phyloP scores from a whole-genome alignment of 805 yeast genomes.

The Candida chauliodis region DNA sequence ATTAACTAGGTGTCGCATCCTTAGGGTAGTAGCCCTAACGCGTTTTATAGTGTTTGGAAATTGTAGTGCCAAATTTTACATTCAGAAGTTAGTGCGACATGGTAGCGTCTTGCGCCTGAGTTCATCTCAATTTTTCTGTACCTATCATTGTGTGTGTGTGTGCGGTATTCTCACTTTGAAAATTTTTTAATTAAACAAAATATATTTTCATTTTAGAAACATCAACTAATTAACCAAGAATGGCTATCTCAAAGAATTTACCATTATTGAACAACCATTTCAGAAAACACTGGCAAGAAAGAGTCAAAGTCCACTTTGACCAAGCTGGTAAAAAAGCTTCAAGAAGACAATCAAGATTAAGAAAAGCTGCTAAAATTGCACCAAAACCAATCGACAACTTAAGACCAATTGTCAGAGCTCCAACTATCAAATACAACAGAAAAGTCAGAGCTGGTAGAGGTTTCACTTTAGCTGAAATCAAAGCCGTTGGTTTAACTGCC shows the following conservation, averaged over 20 bases:
- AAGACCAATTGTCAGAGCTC: conserved; percentile 98
- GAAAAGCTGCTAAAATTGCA: conserved; percentile 91
- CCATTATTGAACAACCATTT: conserved; percentile 99
- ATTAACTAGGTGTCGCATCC: neutral
- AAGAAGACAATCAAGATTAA: conserved; percentile 91
- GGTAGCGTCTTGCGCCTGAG: neutral
- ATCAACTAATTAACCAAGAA: conserved; percentile 14
- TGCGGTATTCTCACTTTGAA: conserved; percentile 6
- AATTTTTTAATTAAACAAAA: conserved; percentile 4
- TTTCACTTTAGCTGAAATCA: conserved; percentile 95
- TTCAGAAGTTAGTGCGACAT: neutral
- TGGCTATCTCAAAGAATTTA: conserved; percentile 98
- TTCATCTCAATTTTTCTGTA: neutral
- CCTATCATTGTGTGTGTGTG: no score
- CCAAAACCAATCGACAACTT: conserved; percentile 96
- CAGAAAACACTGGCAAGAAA: conserved; percentile 99
- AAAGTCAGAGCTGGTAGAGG: conserved; percentile 99
- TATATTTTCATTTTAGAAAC: conserved; percentile 1
- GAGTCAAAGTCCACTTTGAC: conserved; percentile 99
- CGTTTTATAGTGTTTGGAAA: neutral
- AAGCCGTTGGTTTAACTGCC: conserved; percentile 89
- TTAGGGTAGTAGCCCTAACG: neutral
- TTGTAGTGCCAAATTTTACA: neutral
- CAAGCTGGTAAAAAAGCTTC: conserved; percentile 99
- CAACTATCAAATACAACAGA: conserved; percentile 98